These are phyloP conservation scores for Aureobasidium uvarum DNA, from an alignment of 2,329 filamentous ascomycete species.

Conservation along the genomic window DNA sequence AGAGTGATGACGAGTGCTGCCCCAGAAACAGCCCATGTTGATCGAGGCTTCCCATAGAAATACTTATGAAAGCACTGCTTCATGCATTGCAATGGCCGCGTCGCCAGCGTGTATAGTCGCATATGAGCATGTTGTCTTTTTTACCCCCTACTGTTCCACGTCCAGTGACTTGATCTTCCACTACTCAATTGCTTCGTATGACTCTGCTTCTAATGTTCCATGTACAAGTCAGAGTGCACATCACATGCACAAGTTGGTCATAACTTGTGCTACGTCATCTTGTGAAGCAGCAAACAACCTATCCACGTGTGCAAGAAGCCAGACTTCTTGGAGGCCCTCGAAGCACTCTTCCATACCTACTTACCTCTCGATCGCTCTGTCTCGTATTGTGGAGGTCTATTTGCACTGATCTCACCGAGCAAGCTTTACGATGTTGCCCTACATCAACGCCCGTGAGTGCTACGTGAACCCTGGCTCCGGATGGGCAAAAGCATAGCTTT, in stretches of 20 bases:
- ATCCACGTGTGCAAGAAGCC: conserved; percentile 17
- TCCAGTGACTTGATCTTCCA: background rate
- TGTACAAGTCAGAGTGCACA: background rate
- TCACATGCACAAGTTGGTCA: background rate
- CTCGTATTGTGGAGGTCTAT: background rate
- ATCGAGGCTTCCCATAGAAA: conserved; percentile 24
- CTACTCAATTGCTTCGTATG: background rate
- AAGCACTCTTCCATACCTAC: background rate
- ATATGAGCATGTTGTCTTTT: conserved; percentile 20
- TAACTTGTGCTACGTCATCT: conserved; percentile 17
- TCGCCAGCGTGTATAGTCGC: conserved; percentile 22
- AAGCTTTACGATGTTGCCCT: conserved; percentile 57
- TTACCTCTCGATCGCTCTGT: background rate
- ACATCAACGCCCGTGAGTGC: conserved; percentile 60
- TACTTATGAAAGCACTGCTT: conserved; percentile 27
- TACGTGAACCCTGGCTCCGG: background rate
- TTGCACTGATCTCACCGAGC: background rate
- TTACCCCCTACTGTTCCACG: background rate
- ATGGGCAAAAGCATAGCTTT: conserved; percentile 5
- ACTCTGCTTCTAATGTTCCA: background rate
- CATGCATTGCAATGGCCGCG: conserved; percentile 20
- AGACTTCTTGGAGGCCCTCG: conserved; percentile 2
- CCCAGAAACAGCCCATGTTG: conserved; percentile 13
- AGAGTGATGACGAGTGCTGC: conserved; percentile 6
- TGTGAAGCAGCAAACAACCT: background rate